Evolutionary conservation across 169 alveolate genomes (phyloP), one percentile per base, ranked within the genome.

Genomic region (Cyclospora cayetanensis): DNA sequence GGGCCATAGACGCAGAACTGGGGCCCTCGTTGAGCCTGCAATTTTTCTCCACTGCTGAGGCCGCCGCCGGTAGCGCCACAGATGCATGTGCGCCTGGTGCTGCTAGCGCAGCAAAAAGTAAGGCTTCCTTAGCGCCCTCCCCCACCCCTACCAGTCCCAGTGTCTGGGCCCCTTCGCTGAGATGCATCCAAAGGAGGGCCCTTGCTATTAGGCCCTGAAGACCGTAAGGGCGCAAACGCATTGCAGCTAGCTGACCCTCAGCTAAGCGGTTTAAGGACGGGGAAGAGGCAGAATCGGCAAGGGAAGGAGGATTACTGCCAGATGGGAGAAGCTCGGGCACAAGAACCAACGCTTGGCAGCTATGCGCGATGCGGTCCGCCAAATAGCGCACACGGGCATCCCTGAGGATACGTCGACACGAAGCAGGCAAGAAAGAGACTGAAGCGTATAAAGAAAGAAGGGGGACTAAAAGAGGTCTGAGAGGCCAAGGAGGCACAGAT

Each of bases 331-430:
- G 72, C 72, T 60, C 72, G 18, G 72, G 72, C 72, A 60, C 72
- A 12, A 60, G 11, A n/a, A 60, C 72, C 18, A n/a, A 12, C 5
- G 72, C 72, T 12, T 31, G 15, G 72, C 72, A 60, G 72, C 72
- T 20, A 31, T 15, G 72, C 15, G 72, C 72, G n/a, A 60, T 60
- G 72, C 72, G 72, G 72, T 60, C 72, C 15, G 72, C 72, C 34
- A 60, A 15, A 31, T 60, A n/a, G 15, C 72, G 72, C 72, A 60
- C 72, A 2, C 72, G 72, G n/a, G 72, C 72, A n/a, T 60, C 72
- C 72, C 72, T 60, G 72, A n/a, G 27, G 35, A 46, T 0, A 60
- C 18, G 25, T 46, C 20, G 60, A 12, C 60, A 12, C 20, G 25
- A 46, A 46, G 60, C 11, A 46, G 60, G 60, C 60, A 15, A 22